Evolutionary conservation across 371 early-diverging fungal genomes (phyloP), one percentile per base, ranked within the genome.

Genomic region (Chytridiales sp.): DNA sequence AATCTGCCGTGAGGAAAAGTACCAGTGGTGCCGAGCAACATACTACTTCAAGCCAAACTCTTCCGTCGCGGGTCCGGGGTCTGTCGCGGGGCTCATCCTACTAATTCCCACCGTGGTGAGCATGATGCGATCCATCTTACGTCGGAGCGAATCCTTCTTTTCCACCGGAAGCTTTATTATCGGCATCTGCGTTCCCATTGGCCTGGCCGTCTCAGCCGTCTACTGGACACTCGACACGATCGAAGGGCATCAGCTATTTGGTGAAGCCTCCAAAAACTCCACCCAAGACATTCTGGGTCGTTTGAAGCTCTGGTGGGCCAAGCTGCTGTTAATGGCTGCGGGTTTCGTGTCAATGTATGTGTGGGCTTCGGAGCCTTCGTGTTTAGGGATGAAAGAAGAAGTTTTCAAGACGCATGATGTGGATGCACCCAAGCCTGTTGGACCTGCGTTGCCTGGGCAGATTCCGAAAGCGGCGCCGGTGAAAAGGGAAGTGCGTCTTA

Each of bases 1-100:
- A 1, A 85, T 91, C 29, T 95, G 95, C 55, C 89, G 95, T 19
- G 92, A 90, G 59, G 95, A 95, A 53, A 91, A 92, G 66, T 75
- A 84, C 3, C 87, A 87, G 0, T 67, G 81, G 47, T 94, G 95
- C 66, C 54, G 51, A 13, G 83, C 87, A 13, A 88, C 88, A 4
- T 89, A 84, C 71, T 85, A 88, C 61, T 74, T 80, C 13, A 24
- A 63, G 9, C 67, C 75, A 3, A 47, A 52, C 15, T 56, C 69
- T 21, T 67, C 70, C 2, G 67, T 72, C 24, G 67, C 76, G 24
- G 56, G 64, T 9, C 63, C 66, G 27, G 52, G 51, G 21, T 43
- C 68, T 13, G 39, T 68, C 9, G 22, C 65, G 15, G 48, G 55
- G n/a, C 57, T 74, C 24, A 21, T 62, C 26, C 43, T 55, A 1